phyloP scores from a whole-genome alignment of 768 basidiomycete species.

The Rhodocollybia butyracea region DNA sequence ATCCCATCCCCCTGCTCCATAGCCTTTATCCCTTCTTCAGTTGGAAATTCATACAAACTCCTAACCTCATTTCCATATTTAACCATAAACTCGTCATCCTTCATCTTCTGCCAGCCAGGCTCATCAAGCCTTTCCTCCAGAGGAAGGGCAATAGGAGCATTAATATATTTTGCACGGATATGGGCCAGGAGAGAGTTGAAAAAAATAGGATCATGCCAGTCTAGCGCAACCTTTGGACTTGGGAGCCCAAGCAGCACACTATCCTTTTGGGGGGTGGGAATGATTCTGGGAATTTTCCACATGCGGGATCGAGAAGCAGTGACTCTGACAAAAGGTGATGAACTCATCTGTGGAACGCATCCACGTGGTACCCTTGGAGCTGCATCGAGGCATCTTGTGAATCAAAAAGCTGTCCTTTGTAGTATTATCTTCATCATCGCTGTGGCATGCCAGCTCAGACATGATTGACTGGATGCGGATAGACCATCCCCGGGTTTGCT shows the following conservation, averaged over 20 bases:
- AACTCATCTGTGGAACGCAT: too few relatives aligned
- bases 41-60: constrained; percentile 17
- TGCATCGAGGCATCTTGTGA: too few relatives aligned
- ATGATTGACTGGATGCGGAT: too few relatives aligned
- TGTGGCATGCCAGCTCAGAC: too few relatives aligned
- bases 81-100: constrained; percentile 16
- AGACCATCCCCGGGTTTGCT: too few relatives aligned
- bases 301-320: too few relatives aligned
- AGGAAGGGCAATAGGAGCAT: constrained; percentile 15
- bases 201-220: constrained; percentile 21
- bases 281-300: neutral
- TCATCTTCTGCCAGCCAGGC: constrained; percentile 17
- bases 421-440: too few relatives aligned
- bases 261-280: neutral
- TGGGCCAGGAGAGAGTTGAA: constrained; percentile 18
- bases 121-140: constrained; percentile 6
- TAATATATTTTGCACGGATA: constrained; percentile 12
- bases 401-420: too few relatives aligned
- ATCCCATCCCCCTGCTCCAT: neutral
- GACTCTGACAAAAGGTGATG: neutral
- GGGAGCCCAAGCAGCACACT: neutral
- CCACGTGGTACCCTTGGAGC: too few relatives aligned
- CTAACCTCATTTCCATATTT: constrained; percentile 20
- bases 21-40: constrained; percentile 15
- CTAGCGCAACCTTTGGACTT: constrained; percentile 14